Conservation (phyloP, 768 basidiomycete species). For the Nevesoporus exiguus region DNA sequence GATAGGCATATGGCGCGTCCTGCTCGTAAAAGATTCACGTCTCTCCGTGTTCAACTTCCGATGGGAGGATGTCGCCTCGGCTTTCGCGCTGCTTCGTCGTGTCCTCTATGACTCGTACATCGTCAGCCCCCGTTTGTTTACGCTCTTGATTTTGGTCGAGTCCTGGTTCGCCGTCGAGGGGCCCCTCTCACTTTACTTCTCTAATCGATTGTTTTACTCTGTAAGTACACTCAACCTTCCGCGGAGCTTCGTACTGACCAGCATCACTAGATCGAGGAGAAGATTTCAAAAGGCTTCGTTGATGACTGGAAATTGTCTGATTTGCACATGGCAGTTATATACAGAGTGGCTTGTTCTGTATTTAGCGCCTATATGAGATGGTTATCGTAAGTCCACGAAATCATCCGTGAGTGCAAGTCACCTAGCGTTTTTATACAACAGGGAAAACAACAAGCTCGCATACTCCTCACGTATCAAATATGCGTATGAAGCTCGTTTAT, state of each 20-base stretch:
- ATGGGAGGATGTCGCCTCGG: conserved; percentile 3
- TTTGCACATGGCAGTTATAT: conserved; percentile 12
- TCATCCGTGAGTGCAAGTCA: background rate
- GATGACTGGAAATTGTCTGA: background rate
- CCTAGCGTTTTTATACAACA: background rate
- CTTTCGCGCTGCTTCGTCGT: conserved; percentile 8
- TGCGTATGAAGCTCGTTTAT: conserved; percentile 19
- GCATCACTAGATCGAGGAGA: conserved; percentile 20
- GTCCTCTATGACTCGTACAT: conserved; percentile 19
- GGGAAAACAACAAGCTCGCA: background rate
- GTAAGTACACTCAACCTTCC: conserved; percentile 10
- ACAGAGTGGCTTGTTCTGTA: conserved; percentile 14
- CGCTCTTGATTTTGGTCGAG: conserved; percentile 2
- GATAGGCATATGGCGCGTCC: conserved; percentile 28
- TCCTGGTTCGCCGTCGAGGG: conserved; percentile 20
- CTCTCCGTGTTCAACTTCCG: conserved; percentile 6
- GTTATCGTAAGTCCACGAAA: conserved; percentile 15
- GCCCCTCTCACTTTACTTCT: conserved; percentile 21
- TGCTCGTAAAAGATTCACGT: conserved; percentile 11
- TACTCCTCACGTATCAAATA: conserved; percentile 22
- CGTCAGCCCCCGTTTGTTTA: conserved; percentile 20
- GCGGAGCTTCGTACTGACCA: background rate
- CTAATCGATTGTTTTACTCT: conserved; percentile 20
- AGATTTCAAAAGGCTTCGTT: conserved; percentile 2
- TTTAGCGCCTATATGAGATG: conserved; percentile 16